phyloP scores from a whole-genome alignment of 2,329 filamentous ascomycete species.

The Aspergillus tubingensis region DNA sequence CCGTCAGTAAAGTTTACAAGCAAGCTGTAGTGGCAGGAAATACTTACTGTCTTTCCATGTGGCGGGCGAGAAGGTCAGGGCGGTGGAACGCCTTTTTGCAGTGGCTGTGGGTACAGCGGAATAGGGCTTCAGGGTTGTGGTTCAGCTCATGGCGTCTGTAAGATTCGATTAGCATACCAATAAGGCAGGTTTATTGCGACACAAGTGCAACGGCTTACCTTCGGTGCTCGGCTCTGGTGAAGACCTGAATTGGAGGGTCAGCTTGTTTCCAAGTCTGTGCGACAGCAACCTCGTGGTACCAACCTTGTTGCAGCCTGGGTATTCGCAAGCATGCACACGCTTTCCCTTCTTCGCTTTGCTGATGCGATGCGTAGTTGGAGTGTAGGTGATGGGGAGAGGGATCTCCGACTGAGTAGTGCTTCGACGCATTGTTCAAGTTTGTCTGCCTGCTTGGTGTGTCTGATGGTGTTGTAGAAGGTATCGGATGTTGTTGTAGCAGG shows the following conservation, averaged over 20 bases:
- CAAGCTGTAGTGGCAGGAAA: not conserved
- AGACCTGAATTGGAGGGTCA: slow-evolving; percentile 40
- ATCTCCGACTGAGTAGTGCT: slow-evolving; percentile 32
- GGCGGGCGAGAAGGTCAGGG: slow-evolving; percentile 49
- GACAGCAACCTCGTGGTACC: slow-evolving; percentile 17
- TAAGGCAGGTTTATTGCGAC: not conserved
- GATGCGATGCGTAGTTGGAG: slow-evolving; percentile 52
- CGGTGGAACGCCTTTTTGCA: slow-evolving; percentile 54
- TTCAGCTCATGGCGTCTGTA: slow-evolving; percentile 52
- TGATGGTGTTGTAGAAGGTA: slow-evolving; percentile 12
- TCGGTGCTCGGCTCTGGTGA: slow-evolving; percentile 53
- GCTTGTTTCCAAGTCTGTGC: slow-evolving; percentile 4
- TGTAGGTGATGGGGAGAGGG: slow-evolving; percentile 46
- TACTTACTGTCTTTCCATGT: slow-evolving; percentile 54
- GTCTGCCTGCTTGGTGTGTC: slow-evolving; percentile 25
- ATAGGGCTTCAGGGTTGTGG: slow-evolving; percentile 51
- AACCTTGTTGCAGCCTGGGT: slow-evolving; percentile 52
- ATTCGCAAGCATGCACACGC: slow-evolving; percentile 52
- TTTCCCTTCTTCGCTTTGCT: slow-evolving; percentile 57
- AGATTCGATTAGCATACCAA: slow-evolving; percentile 2
- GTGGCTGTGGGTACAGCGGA: slow-evolving; percentile 44
- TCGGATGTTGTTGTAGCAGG: slow-evolving; percentile 18
- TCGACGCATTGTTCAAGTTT: slow-evolving; percentile 28
- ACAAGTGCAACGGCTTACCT: slow-evolving; percentile 29
- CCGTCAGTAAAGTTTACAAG: slow-evolving; percentile 13